phyloP scores from a whole-genome alignment of 1,284 basidiomycete species.

The Trametes polyzona region DNA sequence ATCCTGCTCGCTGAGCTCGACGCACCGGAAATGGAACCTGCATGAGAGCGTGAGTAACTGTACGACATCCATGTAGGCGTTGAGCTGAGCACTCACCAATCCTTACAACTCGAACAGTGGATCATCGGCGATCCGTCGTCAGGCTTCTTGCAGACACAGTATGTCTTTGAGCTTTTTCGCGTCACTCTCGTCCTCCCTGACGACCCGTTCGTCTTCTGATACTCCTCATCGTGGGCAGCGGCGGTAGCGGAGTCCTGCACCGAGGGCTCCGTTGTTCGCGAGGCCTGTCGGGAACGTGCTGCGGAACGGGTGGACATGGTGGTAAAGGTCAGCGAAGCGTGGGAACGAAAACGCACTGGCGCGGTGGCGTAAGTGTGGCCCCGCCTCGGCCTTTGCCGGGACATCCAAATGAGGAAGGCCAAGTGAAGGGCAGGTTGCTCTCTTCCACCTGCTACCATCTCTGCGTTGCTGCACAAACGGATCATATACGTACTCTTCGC shows the following conservation, averaged over 20 bases:
- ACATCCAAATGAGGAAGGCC: neutral
- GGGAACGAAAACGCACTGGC: slow-evolving; percentile 1
- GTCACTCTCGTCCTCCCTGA: slow-evolving; percentile 25
- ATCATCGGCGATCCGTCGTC: slow-evolving; percentile 87
- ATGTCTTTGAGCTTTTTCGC: slow-evolving; percentile 37
- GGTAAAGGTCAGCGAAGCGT: slow-evolving; percentile 9
- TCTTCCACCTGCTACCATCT: neutral
- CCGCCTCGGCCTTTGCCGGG: neutral
- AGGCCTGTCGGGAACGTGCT: slow-evolving; percentile 14
- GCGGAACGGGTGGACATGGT: slow-evolving; percentile 49
- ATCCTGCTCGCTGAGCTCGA: slow-evolving; percentile 58
- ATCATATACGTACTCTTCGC: too few relatives aligned
- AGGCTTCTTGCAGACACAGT: slow-evolving; percentile 62
- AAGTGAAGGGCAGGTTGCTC: neutral
- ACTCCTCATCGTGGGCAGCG: slow-evolving; percentile 17
- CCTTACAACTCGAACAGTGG: slow-evolving; percentile 67
- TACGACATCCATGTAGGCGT: neutral
- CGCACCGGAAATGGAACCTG: slow-evolving; percentile 80
- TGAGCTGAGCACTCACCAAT: slow-evolving; percentile 60
- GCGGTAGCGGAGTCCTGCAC: neutral
- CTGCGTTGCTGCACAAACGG: neutral
- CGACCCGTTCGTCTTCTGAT: slow-evolving; percentile 20
- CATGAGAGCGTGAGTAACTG: slow-evolving; percentile 1
- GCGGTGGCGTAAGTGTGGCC: slow-evolving; percentile 6
- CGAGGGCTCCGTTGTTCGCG: slow-evolving; percentile 7